A percentile compares a stretch with the other conserved stretches of the same genome.
phyloP scores from a whole-genome alignment of 768 basidiomycete genomes.

The Termitomyces sp. region DNA sequence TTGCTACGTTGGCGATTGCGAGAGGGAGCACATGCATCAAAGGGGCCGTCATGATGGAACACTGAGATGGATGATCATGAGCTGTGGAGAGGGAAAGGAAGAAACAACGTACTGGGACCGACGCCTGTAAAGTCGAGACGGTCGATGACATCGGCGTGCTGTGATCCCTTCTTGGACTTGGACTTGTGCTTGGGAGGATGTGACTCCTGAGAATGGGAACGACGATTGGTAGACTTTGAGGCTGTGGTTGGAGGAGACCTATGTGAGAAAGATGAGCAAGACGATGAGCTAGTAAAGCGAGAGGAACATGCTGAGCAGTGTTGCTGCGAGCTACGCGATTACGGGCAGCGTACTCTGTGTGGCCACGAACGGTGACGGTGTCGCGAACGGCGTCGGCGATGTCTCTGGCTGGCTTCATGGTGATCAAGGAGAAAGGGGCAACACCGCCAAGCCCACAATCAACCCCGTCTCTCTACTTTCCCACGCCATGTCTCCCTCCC shows the following conservation, averaged over 20 bases:
- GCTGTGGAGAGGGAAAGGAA: slow-evolving; percentile 6
- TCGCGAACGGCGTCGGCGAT: slow-evolving; percentile 65
- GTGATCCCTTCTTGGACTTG: slow-evolving; percentile 64
- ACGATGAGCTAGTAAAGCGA: slow-evolving; percentile 8
- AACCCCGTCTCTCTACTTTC: not conserved
- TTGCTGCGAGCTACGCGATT: slow-evolving; percentile 53
- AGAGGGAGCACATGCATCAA: slow-evolving; percentile 88
- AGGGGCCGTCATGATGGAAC: slow-evolving; percentile 91
- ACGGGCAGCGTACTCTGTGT: slow-evolving; percentile 4
- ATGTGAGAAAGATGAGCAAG: not conserved
- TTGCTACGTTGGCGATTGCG: slow-evolving; percentile 75
- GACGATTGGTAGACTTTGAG: slow-evolving; percentile 29
- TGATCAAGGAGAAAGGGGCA: too few species aligned
- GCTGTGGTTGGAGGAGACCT: slow-evolving; percentile 11
- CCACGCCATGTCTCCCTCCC: slow-evolving; percentile 9
- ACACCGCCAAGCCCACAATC: too few species aligned
- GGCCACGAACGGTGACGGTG: slow-evolving; percentile 51
- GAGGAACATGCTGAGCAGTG: slow-evolving; percentile 42
- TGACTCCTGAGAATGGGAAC: slow-evolving; percentile 42
- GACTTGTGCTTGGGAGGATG: slow-evolving; percentile 25
- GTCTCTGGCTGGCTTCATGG: slow-evolving; percentile 10
- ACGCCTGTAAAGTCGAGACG: slow-evolving; percentile 82
- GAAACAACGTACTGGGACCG: slow-evolving; percentile 64
- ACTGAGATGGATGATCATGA: slow-evolving; percentile 34
- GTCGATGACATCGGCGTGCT: slow-evolving; percentile 87